Conservation (phyloP, 768 basidiomycete genomes). For the Daedaleopsis nitida region DNA sequence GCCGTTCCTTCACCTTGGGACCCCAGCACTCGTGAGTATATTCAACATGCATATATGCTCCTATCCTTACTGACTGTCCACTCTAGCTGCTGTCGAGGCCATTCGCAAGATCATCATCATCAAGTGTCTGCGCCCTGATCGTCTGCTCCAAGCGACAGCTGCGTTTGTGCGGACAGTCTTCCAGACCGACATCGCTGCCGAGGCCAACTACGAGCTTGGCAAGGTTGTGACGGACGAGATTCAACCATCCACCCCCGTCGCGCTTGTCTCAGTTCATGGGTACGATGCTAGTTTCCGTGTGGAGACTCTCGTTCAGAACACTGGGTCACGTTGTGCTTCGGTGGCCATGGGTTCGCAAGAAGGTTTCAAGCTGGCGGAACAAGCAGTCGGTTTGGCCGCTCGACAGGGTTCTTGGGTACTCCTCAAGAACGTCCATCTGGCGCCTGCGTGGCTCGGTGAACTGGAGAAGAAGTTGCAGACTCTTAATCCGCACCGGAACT, state of each 20-base stretch:
- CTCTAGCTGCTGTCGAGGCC: constrained; percentile 67
- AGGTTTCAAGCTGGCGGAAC: constrained; percentile 94
- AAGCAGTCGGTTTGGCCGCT: constrained; percentile 91
- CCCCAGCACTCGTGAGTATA: constrained; percentile 67
- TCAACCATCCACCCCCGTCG: constrained; percentile 78
- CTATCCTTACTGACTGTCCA: constrained; percentile 18
- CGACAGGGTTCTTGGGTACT: constrained; percentile 96
- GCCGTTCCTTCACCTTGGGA: constrained; percentile 81
- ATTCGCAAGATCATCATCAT: constrained; percentile 77
- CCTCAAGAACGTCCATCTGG: constrained; percentile 96
- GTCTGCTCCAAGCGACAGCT: constrained; percentile 81
- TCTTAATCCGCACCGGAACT: constrained; percentile 83
- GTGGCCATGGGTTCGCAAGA: constrained; percentile 99
- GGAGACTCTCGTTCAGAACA: constrained; percentile 81
- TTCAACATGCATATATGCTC: not conserved
- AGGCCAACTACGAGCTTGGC: constrained; percentile 76
- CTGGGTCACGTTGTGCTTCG: constrained; percentile 75
- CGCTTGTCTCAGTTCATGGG: constrained; percentile 90
- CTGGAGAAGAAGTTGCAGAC: constrained; percentile 96
- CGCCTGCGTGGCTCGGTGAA: constrained; percentile 93
- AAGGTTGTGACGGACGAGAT: constrained; percentile 81
- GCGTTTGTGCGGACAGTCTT: constrained; percentile 78
- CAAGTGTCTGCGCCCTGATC: constrained; percentile 92
- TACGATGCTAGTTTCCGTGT: constrained; percentile 99
- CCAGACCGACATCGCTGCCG: constrained; percentile 72